Evolutionary conservation across 441 rosid species (phyloP), one percentile per base, ranked within the genome.

Genomic region (Arabidopsis hybrid): DNA sequence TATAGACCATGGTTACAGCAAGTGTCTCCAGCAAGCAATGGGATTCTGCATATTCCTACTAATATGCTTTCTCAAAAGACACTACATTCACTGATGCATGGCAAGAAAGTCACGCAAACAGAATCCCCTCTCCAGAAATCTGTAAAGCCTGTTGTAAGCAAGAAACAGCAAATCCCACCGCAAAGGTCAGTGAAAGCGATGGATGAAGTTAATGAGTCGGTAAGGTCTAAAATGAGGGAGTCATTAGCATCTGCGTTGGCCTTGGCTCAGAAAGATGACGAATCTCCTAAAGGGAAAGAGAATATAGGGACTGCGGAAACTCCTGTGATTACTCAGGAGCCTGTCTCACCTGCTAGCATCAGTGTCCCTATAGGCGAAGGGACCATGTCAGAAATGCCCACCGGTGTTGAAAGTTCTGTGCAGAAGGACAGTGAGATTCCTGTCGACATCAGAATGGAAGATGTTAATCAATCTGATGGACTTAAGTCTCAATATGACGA

Each of bases 211-310:
- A 78, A 80, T 74, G 95, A 83, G 65, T 84, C 93, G 57, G 93
- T 95, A 67, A 87, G 99, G 77, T 86, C 93, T 69, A 95, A 92
- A 85, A 84, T 95, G 87, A 89, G 91, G 83, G 97, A 91, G 52
- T 88, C 96, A 10, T 83, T 95, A 53, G 90, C 88, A 43, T 76
- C 85, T 81, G 99, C 97, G 4, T 63, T 95, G 81, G 87, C 91
- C 71, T 78, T 91, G 89, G 97, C 87, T 68, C 75, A 67, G 10
- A 14, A 53, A 61, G 71, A 80, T 65, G 83, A 78, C 43, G 84
- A 79, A 51, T 47, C 66, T 16, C 53, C 74, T 1, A 77, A 61
- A 39, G 81, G 32, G 40, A 85, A 45, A 53, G 89, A 82, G 72
- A 77, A 64, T 71, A 67, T 80, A 34, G 78, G 76, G 71, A 79